These are phyloP conservation scores for Apiospora arundinis DNA, from an alignment of 2,329 filamentous ascomycete genomes.

Conservation along the genomic window DNA sequence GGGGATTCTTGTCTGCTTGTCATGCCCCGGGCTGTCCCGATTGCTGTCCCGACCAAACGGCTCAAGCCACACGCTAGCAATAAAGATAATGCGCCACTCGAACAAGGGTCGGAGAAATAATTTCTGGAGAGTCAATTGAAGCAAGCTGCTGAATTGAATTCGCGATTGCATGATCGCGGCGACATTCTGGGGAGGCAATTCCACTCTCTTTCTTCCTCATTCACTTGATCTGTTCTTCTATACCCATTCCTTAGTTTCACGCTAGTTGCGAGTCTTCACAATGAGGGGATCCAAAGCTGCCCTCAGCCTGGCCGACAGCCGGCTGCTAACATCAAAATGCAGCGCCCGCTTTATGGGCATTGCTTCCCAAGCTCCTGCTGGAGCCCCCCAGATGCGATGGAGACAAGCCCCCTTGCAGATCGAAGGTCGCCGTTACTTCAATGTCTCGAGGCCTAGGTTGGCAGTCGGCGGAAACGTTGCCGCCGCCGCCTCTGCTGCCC, in stretches of 20 bases:
- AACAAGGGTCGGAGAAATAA: constrained; percentile 17
- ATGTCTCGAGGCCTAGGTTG: constrained; percentile 42
- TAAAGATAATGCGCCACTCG: neutral
- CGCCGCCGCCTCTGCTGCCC: constrained; percentile 46
- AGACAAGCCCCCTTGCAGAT: constrained; percentile 41
- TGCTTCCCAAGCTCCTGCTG: constrained; percentile 34
- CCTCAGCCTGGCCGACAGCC: constrained; percentile 46
- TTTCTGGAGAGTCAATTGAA: constrained; percentile 13
- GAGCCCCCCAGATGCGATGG: constrained; percentile 39
- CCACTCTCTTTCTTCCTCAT: constrained; percentile 19
- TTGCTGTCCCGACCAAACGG: neutral
- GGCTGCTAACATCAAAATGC: constrained; percentile 41
- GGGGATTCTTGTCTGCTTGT: no score
- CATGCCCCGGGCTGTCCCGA: neutral
- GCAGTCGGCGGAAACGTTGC: constrained; percentile 37
- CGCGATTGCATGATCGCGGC: neutral
- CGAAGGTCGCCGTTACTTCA: constrained; percentile 47
- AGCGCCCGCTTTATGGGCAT: constrained; percentile 43
- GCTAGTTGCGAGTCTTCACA: constrained; percentile 26
- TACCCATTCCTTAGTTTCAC: constrained; percentile 27
- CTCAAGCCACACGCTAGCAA: constrained; percentile 15
- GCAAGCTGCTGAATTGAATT: neutral
- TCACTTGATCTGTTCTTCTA: constrained; percentile 26
- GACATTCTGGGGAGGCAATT: constrained; percentile 14
- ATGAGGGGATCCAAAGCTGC: constrained; percentile 50